Base-by-base conservation (phyloP, 257 asterid genomes). In the Lantana camara region DNA sequence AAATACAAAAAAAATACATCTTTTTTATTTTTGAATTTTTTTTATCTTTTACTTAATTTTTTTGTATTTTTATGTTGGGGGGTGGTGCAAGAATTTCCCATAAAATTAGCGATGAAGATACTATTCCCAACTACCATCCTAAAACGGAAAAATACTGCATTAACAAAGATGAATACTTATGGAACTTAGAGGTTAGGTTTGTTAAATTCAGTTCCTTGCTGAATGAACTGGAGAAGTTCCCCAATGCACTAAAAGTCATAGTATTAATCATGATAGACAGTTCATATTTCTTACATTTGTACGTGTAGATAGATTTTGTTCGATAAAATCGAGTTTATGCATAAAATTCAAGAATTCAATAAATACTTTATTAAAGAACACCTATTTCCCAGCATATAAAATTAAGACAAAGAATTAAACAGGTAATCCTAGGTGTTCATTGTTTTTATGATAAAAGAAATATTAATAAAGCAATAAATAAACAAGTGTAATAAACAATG, bases 81-180 rank as follows among this genome's bases (percentile, higher is more conserved):
- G n/a, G n/a, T n/a, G n/a, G n/a, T n/a, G n/a, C n/a, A n/a, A n/a
- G n/a, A n/a, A n/a, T n/a, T n/a, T n/a, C 32, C 32, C 32, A 2
- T 2, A 27, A 27, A 27, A 42, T 12, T 17, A 7, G 38, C 45
- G 37, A 55, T 47, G 20, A 46, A 42, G 32, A 27, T 1, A 22
- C 69, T 46, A 49, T 20, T 44, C 9, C 62, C 41, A 17, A 53
- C 44, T 24, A 46, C 47, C 42, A 19, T n/a, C n/a, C n/a, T n/a
- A n/a, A n/a, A n/a, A n/a, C n/a, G n/a, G n/a, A n/a, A n/a, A n/a
- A n/a, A n/a, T n/a, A n/a, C n/a, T n/a, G n/a, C n/a, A n/a, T n/a
- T n/a, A 21, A 57, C 14, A 49, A 65, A 63, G 53, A 53, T 15
- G n/a, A 5, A 49, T 11, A 57, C 30, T 50, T 58, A 52, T 58